Base-by-base conservation (phyloP, 768 basidiomycete genomes). In the Lentinula lateritia region DNA sequence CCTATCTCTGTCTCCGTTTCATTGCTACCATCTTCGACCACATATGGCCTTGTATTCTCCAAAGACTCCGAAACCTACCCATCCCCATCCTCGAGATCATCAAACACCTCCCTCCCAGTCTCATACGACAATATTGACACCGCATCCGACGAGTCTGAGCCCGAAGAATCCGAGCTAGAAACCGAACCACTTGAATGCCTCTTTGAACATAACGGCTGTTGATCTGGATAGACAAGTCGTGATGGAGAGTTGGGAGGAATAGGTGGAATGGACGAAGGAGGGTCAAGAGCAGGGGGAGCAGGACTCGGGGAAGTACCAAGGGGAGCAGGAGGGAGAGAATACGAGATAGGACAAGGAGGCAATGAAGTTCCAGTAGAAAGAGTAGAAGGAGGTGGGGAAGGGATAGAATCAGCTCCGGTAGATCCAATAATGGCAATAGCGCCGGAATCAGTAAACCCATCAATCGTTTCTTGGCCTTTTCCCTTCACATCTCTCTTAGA, bases 91-190 rank as follows among this genome's bases (percentile, higher is more conserved):
- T 73, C 75, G 7, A 16, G 1, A 34, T 75, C 76, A 32, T 78
- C 74, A 48, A 84, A 75, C 34, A 70, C 74, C 68, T 90, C 89
- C 50, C 78, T 77, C 5, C 79, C 87, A 0, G 89, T 89, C 66
- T 83, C 87, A 63, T 88, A 90, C 50, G 87, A 86, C 20, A 83
- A 85, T 3, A 83, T 75, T 6, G 84, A 86, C 2, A 75, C 77
- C 9, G 66, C 74, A 64, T 81, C 82, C 48, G 74, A 58, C 13
- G 38, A 41, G 13, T 54, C 53, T 18, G 53, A 54, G 38, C 35
- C 62, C 3, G 64, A 61, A 28, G 38, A 41, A 3, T 54, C 53
- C 9, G 38, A 54, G 38, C 35, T 61, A 1, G 64, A 61, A 10
- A 58, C 61, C 5, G 66, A 64, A 32, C 61, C 64, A 7, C 59